Percentiles rank a stretch among this genome's conserved stretches.
Evolutionary conservation across 352 stramenopile species (phyloP).

Genomic region (Phytopythium boreale): DNA sequence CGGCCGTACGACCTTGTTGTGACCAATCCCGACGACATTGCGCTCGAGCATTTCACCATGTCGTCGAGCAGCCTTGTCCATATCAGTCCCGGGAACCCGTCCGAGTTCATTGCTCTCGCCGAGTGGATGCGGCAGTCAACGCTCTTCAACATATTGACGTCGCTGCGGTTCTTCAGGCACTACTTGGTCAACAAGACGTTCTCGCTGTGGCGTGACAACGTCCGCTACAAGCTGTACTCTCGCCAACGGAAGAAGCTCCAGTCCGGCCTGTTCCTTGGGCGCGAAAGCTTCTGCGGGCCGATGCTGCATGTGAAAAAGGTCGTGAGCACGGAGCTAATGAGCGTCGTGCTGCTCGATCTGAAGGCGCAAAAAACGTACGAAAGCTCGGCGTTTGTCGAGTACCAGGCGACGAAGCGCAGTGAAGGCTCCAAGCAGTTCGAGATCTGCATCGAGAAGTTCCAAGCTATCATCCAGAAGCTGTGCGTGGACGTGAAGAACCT

Average conservation of each 20-base stretch:
- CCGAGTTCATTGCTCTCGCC: slow-evolving; percentile 91
- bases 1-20: slow-evolving; percentile 92
- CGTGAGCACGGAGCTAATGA: slow-evolving; percentile 80
- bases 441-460: slow-evolving; percentile 88
- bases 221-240: slow-evolving; percentile 90
- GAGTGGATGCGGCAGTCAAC: slow-evolving; percentile 95
- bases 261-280: slow-evolving; percentile 86
- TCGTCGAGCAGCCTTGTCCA: slow-evolving; percentile 81
- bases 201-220: slow-evolving; percentile 82
- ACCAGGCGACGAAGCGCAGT: slow-evolving; percentile 81
- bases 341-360: slow-evolving; percentile 80
- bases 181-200: slow-evolving; percentile 94
- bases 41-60: slow-evolving; percentile 91
- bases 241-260: slow-evolving; percentile 85
- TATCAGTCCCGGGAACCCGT: slow-evolving; percentile 67
- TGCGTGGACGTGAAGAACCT: slow-evolving; percentile 90
- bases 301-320: slow-evolving; percentile 89
- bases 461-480: slow-evolving; percentile 87
- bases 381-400: slow-evolving; percentile 86
- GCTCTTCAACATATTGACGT: slow-evolving; percentile 94
- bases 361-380: slow-evolving; percentile 90
- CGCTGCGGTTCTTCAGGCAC: slow-evolving; percentile 92
- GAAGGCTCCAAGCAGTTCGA: slow-evolving; percentile 91
- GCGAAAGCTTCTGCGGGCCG: slow-evolving; percentile 87
- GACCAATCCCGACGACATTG: slow-evolving; percentile 73